Conservation (phyloP, 2,329 filamentous ascomycete species). For the Phaeosphaeria sp. region DNA sequence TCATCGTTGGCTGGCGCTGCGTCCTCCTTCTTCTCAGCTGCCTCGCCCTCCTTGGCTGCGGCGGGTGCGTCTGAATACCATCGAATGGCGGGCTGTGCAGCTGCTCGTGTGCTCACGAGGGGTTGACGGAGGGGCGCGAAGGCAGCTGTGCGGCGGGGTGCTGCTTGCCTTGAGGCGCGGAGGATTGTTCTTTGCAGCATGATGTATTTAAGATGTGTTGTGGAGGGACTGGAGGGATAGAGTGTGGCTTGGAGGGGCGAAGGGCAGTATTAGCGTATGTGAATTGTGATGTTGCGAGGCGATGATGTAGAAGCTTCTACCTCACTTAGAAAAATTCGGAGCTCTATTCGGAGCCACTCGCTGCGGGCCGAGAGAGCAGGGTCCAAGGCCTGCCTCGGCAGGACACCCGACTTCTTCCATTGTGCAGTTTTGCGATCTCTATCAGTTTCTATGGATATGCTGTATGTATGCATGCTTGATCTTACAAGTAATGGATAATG, state of each 20-base stretch:
- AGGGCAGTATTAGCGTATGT: neutral
- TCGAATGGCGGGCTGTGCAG: constrained; percentile 41
- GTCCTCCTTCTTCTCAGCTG: constrained; percentile 56
- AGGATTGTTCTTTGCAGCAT: constrained; percentile 61
- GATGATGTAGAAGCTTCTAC: constrained; percentile 26
- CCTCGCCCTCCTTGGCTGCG: constrained; percentile 49
- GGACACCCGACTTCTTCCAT: constrained; percentile 19
- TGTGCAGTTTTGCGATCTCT: too few relatives aligned
- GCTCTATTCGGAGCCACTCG: constrained; percentile 16
- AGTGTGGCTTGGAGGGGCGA: neutral
- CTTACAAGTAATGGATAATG: too few relatives aligned
- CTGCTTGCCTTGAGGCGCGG: constrained; percentile 55
- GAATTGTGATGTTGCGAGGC: constrained; percentile 9
- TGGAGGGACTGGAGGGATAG: neutral
- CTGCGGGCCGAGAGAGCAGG: constrained; percentile 20
- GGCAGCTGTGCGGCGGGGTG: constrained; percentile 50
- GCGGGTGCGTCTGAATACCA: constrained; percentile 57
- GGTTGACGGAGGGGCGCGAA: constrained; percentile 46
- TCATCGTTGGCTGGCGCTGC: constrained; percentile 41
- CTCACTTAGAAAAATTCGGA: constrained; percentile 26
- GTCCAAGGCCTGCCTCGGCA: constrained; percentile 27
- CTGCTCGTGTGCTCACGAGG: constrained; percentile 38
- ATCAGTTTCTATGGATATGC: too few relatives aligned
- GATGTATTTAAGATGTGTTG: constrained; percentile 21
- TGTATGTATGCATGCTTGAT: too few relatives aligned